Base-by-base conservation (phyloP, 2,329 filamentous ascomycete species). In the Diaporthe sp. region DNA sequence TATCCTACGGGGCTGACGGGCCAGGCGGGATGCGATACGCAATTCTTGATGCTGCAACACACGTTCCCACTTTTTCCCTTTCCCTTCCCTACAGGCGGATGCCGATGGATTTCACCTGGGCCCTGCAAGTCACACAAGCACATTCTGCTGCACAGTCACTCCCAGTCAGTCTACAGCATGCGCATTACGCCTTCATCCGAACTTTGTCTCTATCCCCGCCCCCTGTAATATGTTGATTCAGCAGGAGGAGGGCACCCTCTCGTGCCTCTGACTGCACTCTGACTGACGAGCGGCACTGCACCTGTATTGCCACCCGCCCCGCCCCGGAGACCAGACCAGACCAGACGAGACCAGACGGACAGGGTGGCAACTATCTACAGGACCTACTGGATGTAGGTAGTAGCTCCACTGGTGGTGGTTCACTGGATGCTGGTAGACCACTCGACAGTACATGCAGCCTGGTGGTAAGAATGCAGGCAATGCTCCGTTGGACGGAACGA, bases 401-500 rank as follows among this genome's bases (percentile, higher is more conserved):
- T 53, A 22, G 31, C 3, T 53, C 63, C 47, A 68, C 63, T 28
- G 63, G 42, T 28, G 63, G 42, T 65, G 22, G 34, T 28, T 31
- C 39, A 65, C 39, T 47, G 60, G 60, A 22, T 22, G 13, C 34
- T 42, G 65, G 65, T 31, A 55, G 49, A 28, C 47, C 47, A 34
- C 65, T 34, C 20, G 22, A 49, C 42, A 51, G 22, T 25, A 51
- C 44, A 51, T 34, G 28, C 47, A 39, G 47, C 63, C 9, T 68
- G 63, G 31, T 68, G 63, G 63, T 51, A 49, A 68, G 65, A 42
- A 61, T 53, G 65, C 34, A 60, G 53, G 53, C 37, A 51, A 58
- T 37, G 57, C 55, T 70, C 72, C 42, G 72, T 42, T 71, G 57
- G 58, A 58, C 72, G 72, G 72, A 70, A 71, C 55, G 57, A 74